These are phyloP conservation scores for Scedosporium minutisporum DNA, from an alignment of 2,329 filamentous ascomycete genomes.

Conservation along the genomic window DNA sequence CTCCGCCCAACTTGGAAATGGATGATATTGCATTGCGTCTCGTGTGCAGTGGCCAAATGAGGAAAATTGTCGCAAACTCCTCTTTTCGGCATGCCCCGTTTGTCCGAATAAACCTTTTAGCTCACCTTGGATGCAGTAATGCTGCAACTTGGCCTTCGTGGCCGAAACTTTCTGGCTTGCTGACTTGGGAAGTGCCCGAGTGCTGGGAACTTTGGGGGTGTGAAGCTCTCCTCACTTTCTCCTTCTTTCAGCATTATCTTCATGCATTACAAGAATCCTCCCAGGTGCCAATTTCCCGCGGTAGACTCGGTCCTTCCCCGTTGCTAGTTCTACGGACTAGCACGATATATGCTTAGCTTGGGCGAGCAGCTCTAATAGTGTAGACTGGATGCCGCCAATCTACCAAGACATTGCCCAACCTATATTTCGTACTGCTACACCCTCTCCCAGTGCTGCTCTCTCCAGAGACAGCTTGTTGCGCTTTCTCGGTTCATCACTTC, in stretches of 20 bases:
- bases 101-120: neutral
- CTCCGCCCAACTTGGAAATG: neutral
- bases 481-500: neutral
- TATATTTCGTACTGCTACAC: neutral
- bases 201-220: neutral
- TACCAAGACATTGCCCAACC: neutral
- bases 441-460: neutral
- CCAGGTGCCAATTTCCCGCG: neutral
- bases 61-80: neutral
- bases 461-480: neutral
- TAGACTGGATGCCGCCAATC: no score
- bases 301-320: neutral
- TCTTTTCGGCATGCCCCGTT: neutral
- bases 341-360: neutral
- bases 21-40: neutral
- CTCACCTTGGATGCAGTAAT: neutral
- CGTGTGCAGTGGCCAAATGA: neutral
- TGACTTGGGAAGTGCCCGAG: neutral
- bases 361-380: neutral
- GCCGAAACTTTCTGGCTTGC: neutral
- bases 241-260: neutral
- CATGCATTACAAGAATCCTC: neutral
- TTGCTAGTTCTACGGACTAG: no score
- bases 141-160: neutral
- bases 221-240: neutral